These are phyloP conservation scores for Fonsecaea erecta DNA, from an alignment of 2,329 filamentous ascomycete genomes.

Conservation along the genomic window DNA sequence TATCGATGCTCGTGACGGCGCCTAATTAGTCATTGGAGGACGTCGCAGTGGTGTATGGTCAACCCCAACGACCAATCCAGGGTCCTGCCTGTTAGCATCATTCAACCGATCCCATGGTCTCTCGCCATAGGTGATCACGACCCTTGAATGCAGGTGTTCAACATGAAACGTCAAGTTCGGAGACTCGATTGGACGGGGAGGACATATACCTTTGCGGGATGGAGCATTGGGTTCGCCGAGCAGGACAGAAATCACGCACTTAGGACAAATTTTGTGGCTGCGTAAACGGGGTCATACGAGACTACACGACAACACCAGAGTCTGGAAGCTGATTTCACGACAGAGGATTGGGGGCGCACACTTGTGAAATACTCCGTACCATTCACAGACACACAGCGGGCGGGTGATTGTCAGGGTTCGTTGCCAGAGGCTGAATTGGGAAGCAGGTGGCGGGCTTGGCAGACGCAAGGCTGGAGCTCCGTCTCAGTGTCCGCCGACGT, in stretches of 20 bases:
- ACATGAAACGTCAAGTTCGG: neutral
- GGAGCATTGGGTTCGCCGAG: neutral
- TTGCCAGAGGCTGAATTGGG: constrained; percentile 5
- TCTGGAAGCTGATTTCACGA: neutral
- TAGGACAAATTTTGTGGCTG: neutral
- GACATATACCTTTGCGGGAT: neutral
- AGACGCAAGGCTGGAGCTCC: constrained; percentile 30
- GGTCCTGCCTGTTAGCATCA: neutral
- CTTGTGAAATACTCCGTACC: neutral
- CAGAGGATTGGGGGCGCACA: neutral
- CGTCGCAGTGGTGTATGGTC: neutral
- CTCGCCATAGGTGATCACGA: neutral
- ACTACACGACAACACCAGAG: neutral
- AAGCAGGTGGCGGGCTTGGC: constrained; percentile 25
- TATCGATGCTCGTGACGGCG: too few relatives aligned
- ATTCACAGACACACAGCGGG: neutral
- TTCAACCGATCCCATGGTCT: neutral
- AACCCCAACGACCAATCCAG: neutral
- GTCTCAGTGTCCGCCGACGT: constrained; percentile 12
- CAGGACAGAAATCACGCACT: too few relatives aligned
- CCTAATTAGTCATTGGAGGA: too few relatives aligned
- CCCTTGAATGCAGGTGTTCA: neutral
- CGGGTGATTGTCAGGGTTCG: neutral
- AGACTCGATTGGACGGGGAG: neutral
- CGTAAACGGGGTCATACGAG: neutral